Base-by-base conservation (phyloP, 1,139 yeast species). In the Candida sojae region DNA sequence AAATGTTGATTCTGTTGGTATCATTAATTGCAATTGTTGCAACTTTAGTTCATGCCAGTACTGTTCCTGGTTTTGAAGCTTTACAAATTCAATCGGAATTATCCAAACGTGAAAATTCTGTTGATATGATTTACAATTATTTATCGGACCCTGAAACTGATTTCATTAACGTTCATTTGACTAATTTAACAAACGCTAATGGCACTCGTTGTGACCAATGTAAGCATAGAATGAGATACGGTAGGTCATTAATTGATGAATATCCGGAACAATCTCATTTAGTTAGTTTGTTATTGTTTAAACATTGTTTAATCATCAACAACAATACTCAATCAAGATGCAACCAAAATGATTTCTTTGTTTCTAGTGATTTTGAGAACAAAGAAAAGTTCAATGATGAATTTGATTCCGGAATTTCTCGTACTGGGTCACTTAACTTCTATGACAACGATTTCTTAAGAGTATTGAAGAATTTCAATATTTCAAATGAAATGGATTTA, bases 401-500 rank as follows among this genome's bases (percentile, higher is more conserved):
- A 13, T 59, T 50, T 43, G 59, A 64, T 39, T 61, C 68, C 1
- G 71, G 70, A 4, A 53, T 61, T 25, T 56, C 68, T 11, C 48
- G 59, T 25, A 47, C 46, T 31, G 47, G 40, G 10, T 60, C 68
- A 34, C 59, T 73, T 36, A 66, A 68, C 51, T 68, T 73, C 52
- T 70, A 57, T 44, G 77, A 73, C 55, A 73, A 71, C 49, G 78
- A 73, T 47, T 73, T 71, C 53, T 56, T 71, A 45, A 71, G 70
- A 44, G 61, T 73, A 65, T 55, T 73, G 52, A 61, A 63, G 47
- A 55, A 63, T 45, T 67, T 73, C 60, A 71, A 73, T 53, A 51
- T 61, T 28, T 67, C 75, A 4, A 70, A 71, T 43, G 73, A 71
- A 10, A 60, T 67, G 25, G 74, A 70, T 49, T 58, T 70, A 52